These are phyloP conservation scores for Amanita exitialis DNA, from an alignment of 768 basidiomycete genomes.

Conservation along the genomic window DNA sequence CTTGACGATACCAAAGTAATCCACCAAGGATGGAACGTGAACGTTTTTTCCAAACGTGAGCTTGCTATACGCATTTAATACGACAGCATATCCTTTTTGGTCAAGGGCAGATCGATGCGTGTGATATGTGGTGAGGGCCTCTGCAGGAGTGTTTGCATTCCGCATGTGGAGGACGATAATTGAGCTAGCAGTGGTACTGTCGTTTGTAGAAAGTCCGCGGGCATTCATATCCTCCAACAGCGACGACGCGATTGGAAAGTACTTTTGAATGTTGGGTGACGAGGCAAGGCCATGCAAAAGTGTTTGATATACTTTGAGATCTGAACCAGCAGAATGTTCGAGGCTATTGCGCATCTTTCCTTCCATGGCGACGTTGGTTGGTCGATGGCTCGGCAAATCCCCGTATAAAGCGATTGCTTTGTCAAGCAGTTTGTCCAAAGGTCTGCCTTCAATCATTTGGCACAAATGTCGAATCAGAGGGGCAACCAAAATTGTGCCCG, in stretches of 20 bases:
- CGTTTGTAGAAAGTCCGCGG: conserved; percentile 33
- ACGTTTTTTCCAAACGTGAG: conserved; percentile 38
- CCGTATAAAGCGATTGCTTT: conserved; percentile 43
- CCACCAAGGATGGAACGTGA: conserved; percentile 32
- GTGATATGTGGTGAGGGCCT: conserved; percentile 57
- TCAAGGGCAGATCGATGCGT: conserved; percentile 33
- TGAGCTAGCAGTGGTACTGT: conserved; percentile 35
- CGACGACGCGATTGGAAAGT: conserved; percentile 33
- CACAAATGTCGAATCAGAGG: conserved; percentile 46
- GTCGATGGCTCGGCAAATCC: conserved; percentile 29
- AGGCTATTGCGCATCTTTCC: conserved; percentile 13
- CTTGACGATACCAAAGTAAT: conserved; percentile 67
- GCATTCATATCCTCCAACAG: conserved; percentile 61
- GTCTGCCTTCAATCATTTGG: conserved; percentile 21
- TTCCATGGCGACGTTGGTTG: conserved; percentile 13
- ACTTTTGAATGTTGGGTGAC: conserved; percentile 33
- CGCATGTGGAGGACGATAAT: conserved; percentile 62
- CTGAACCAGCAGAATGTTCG: conserved; percentile 32
- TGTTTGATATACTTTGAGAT: conserved; percentile 42
- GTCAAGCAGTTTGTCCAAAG: conserved; percentile 35
- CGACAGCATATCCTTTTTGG: conserved; percentile 47
- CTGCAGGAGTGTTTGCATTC: conserved; percentile 36
- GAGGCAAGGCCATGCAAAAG: conserved; percentile 39
- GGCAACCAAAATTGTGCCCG: conserved; percentile 41
- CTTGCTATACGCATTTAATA: conserved; percentile 55